These are phyloP conservation scores for Colletotrichum tofieldiae DNA, from an alignment of 2,329 filamentous ascomycete genomes.

Conservation along the genomic window DNA sequence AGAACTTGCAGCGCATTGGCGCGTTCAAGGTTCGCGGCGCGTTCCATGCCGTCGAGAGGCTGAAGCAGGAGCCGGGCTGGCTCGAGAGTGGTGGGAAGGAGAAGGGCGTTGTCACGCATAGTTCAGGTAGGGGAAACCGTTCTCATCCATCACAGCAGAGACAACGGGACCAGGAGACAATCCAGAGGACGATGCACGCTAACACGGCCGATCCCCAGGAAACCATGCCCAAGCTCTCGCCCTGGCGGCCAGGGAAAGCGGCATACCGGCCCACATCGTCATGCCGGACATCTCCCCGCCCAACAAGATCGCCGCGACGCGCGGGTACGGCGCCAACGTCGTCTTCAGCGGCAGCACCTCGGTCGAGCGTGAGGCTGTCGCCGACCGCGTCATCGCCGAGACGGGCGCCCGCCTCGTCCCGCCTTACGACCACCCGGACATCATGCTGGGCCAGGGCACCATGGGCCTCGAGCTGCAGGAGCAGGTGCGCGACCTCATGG, in stretches of 20 bases:
- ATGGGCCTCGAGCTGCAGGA: slow-evolving; percentile 85
- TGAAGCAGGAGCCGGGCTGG: slow-evolving; percentile 75
- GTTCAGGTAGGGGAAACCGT: slow-evolving; percentile 74
- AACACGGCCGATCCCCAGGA: slow-evolving; percentile 64
- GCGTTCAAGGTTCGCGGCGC: slow-evolving; percentile 95
- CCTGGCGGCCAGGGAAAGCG: slow-evolving; percentile 82
- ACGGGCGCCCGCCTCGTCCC: slow-evolving; percentile 87
- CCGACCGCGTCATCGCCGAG: slow-evolving; percentile 76
- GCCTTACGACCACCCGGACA: slow-evolving; percentile 93
- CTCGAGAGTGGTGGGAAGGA: slow-evolving; percentile 71
- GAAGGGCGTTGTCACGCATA: slow-evolving; percentile 90
- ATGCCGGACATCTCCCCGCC: slow-evolving; percentile 91
- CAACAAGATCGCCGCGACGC: slow-evolving; percentile 89
- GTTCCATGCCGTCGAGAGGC: slow-evolving; percentile 84
- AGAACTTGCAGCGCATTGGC: slow-evolving; percentile 91
- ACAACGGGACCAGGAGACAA: background rate
- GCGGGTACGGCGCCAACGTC: slow-evolving; percentile 82
- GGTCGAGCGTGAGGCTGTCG: slow-evolving; percentile 84
- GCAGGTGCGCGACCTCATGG: slow-evolving; percentile 75
- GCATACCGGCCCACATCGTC: slow-evolving; percentile 87
- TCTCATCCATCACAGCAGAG: accelerated
- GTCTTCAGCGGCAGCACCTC: slow-evolving; percentile 87
- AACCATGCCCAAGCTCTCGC: slow-evolving; percentile 96
- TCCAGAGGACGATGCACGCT: background rate
- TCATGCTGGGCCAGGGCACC: slow-evolving; percentile 95